Base-by-base conservation (phyloP, 441 rosid species). In the Hura crepitans region DNA sequence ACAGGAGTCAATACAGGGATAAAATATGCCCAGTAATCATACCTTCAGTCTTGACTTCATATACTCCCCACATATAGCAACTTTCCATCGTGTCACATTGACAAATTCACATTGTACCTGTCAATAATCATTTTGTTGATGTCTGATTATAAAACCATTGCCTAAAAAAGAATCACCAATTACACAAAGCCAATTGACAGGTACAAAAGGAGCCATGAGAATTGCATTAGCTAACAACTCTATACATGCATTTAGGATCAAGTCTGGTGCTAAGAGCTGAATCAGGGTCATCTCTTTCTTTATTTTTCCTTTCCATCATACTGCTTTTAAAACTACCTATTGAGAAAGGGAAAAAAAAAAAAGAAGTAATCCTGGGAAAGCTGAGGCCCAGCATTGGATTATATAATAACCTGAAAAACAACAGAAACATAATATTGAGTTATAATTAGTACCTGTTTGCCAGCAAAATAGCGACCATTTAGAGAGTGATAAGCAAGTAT, bases 21-120 rank as follows among this genome's bases (percentile, higher is more conserved):
- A 42, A 42, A 17, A 28, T 28, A 10, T 73, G 43, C 20, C 47
- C 39, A 53, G 11, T 42, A 46, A 18, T 25, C 66, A 33, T 76
- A 85, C 92, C 90, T 79, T 82, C 30, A 79, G 81, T 81, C 96
- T 89, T 51, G 95, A 86, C 84, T 85, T 92, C 95, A 90, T 90
- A 72, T 80, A 95, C 69, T 95, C 97, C 81, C 99, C 99, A 71
- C 98, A 95, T 75, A 95, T 95, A 75, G 99, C 99, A 43, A 88
- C 87, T 82, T 82, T 92, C 99, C 98, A 95, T 79, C 81, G 88
- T 22, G 86, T 84, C 73, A 95, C 75, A 76, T 90, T 95, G 76
- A 92, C 81, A 86, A 86, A 95, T 81, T 95, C 98, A 74, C 96
- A 95, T 12, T 63, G 82, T 76, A 94, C 79, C 99, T 92, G 84